Evolutionary conservation across 1,139 yeast species (phyloP).

Genomic region (Candida mesenterica): DNA sequence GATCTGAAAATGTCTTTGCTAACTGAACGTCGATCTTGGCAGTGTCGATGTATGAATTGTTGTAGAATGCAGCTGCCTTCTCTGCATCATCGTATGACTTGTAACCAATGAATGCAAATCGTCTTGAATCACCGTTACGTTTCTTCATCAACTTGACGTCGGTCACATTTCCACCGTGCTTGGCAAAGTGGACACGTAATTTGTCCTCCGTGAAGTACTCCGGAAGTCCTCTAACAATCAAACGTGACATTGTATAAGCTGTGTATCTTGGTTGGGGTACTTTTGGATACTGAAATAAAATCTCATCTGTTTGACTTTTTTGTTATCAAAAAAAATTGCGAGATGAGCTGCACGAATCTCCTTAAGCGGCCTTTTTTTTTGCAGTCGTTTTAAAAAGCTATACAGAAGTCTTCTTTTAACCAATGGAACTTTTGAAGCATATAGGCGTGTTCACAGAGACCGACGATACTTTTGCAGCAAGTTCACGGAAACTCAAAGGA

Average conservation of each 20-base stretch:
- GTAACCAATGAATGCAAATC: constrained; percentile 92
- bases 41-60: constrained; percentile 80
- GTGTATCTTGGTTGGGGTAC: too few relatives aligned
- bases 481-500: constrained; percentile 6
- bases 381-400: not conserved
- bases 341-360: too few relatives aligned
- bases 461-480: constrained; percentile 2
- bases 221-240: constrained; percentile 94
- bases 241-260: constrained; percentile 65
- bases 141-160: constrained; percentile 85
- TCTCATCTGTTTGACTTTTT: constrained; percentile 5
- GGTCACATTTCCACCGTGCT: constrained; percentile 61
- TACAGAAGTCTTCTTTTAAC: not conserved
- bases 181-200: constrained; percentile 64
- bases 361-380: too few relatives aligned
- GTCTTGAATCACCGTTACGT: constrained; percentile 80
- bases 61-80: constrained; percentile 71
- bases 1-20: constrained; percentile 86
- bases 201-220: constrained; percentile 74
- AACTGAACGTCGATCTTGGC: constrained; percentile 72
- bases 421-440: constrained; percentile 25
- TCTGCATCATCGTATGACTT: constrained; percentile 71
- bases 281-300: too few relatives aligned
- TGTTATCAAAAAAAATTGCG: constrained; percentile 1
- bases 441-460: constrained; percentile 15